Evolutionary conservation across 495 filamentous ascomycete genomes (phyloP), one percentile per base, ranked within the genome.

Genomic region (Penicillium roqueforti): DNA sequence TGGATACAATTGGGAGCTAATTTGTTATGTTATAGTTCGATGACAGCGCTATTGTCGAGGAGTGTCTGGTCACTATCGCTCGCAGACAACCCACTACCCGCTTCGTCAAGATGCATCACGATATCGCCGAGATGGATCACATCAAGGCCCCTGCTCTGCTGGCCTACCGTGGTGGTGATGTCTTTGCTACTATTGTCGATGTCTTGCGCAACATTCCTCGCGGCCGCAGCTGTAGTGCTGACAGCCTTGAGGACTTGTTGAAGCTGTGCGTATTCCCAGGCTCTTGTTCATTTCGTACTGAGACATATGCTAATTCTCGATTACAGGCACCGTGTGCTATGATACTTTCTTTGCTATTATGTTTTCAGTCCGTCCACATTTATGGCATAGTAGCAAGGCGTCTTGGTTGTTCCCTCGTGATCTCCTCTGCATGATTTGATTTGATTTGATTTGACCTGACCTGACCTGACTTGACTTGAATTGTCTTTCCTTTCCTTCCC

Each of bases 111-210:
- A 81, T 97, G 28, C 88, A 95, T 71, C 88, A 89, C 66, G 83
- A 87, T 50, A 95, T 96, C 55, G 92, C 95, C 26, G 95, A 97
- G 68, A 97, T 97, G 80, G 89, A 95, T 65, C 82, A 87, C 55
- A 89, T 91, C 51, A 84, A 87, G 51, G 88, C 93, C 1, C 93
- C 93, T 1, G 92, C 93, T 7, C 74, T 98, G 20, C 75, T 98
- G 37, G 92, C 87, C 1, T 98, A 98, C 74, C 84, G 85, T 36
- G 86, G 81, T 58, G 92, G 91, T 36, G 92, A 97, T 51, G 82
- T 96, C 55, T 93, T 97, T 60, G 87, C 88, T 42, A 95, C 92
- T 53, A 71, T 97, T 32, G 89, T 92, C 3, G 89, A 91, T 28
- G 79, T 97, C 47, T 80, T 93, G 40, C 83, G 87, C 54, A 89